Base-by-base conservation (phyloP, 2,329 filamentous ascomycete genomes). In the Penicillium sp. region DNA sequence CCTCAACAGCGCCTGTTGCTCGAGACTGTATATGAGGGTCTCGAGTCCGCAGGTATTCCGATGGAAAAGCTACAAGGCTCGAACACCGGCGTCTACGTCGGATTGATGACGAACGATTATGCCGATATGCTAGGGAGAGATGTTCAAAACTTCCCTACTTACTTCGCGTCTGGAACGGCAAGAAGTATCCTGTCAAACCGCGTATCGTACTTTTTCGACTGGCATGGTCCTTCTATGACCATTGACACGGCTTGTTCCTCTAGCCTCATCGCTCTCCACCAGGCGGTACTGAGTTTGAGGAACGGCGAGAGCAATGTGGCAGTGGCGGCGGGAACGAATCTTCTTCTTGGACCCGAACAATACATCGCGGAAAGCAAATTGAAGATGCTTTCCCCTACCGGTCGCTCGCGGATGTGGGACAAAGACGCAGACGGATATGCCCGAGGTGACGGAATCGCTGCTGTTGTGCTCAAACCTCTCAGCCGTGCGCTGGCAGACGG, bases 381-480 rank as follows among this genome's bases (percentile, higher is more conserved):
- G 18, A 53, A 73, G 58, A 59, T 80, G 41, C 72, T 82, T 25
- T 77, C 76, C 1, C 73, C 78, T 28, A 72, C 73, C 0, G 78
- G 78, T 1, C 69, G 74, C 34, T 80, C 74, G 11, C 74, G 72
- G 43, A 76, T 71, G 63, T 76, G 68, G 64, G 72, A 75, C 52
- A 63, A 58, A 2, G 59, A 58, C 2, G 78, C 75, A 0, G 64
- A 78, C 52, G 78, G 76, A 6, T 78, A 71, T 59, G 76, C 67
- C 27, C 70, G 78, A 0, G 77, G 75, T 9, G 80, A 83, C 44
- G 79, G 78, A 0, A 61, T 79, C 9, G 72, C 72, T 0, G 64
- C 67, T 0, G 52, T 83, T 0, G 61, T 82, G 0, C 52, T 84
- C 0, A 83, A 83, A 58, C 66, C 60, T 1, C 56, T 82, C 1